Percentiles rank a stretch among this genome's conserved stretches.
Conservation (phyloP, 1,284 basidiomycete genomes). For the Fistulinella cinereoalba region DNA sequence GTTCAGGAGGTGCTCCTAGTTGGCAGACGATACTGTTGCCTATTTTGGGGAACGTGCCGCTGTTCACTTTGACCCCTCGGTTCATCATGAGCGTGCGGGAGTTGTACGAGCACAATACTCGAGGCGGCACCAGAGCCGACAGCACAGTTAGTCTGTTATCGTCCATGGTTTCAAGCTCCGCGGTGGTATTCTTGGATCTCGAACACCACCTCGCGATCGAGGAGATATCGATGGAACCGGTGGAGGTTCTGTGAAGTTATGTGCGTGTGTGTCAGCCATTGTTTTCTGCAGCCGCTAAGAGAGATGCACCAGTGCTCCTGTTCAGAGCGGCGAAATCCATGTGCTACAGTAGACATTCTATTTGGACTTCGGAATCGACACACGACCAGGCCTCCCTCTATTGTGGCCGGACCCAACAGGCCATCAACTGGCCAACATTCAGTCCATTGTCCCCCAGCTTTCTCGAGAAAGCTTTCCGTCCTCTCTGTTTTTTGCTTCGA, state of each 20-base stretch:
- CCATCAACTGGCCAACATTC: conserved; percentile 14
- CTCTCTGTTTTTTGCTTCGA: conserved; percentile 11
- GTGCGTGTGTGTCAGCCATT: too few relatives aligned
- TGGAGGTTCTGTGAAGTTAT: too few relatives aligned
- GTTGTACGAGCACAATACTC: neutral
- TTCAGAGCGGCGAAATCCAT: too few relatives aligned
- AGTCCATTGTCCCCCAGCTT: conserved; percentile 18
- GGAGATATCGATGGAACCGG: too few relatives aligned
- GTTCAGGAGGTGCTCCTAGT: neutral
- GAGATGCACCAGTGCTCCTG: too few relatives aligned
- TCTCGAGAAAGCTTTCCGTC: conserved; percentile 14
- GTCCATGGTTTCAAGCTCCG: neutral
- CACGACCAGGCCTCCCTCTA: conserved; percentile 6
- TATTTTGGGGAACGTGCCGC: neutral
- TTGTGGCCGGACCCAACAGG: conserved; percentile 13
- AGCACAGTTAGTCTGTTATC: neutral
- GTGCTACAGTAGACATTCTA: too few relatives aligned
- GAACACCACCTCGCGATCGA: too few relatives aligned
- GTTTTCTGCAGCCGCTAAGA: too few relatives aligned
- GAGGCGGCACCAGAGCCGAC: neutral
- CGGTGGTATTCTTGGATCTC: too few relatives aligned
- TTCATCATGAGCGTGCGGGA: neutral
- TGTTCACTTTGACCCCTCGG: neutral
- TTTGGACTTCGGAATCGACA: too few relatives aligned
- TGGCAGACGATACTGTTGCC: neutral